Evolutionary conservation across 768 basidiomycete genomes (phyloP), one percentile per base, ranked within the genome.

Genomic region (Russula compacta): DNA sequence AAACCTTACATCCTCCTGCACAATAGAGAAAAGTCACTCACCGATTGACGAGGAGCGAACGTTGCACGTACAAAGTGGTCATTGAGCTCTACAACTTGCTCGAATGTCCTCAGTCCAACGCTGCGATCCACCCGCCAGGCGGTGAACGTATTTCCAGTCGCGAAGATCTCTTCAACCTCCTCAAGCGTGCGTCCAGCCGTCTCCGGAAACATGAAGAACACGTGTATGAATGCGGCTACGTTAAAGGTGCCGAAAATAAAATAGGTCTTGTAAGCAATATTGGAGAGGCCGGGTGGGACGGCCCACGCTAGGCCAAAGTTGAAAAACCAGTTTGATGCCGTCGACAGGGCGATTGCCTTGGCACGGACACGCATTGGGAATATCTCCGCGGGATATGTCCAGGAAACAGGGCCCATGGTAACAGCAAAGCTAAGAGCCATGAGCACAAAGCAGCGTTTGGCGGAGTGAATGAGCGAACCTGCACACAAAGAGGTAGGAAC

Each of bases 131-230:
- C 79, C 62, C 78, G 79, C 88, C 89, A 90, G 6, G 89, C 87
- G 17, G 82, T 76, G 73, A 85, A 90, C 36, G 72, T 69, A 66
- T 90, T 82, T 0, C 86, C 86, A 66, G 84, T 81, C 6, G 75
- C 73, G 75, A 91, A 90, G 64, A 90, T 81, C 6, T 84, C 87
- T 69, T 91, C 89, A 44, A 90, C 79, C 71, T 91, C 88, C 72
- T 91, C 89, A 9, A 91, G 79, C 3, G 85, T 81, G 0, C 86
- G 78, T 4, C 83, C 83, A 14, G 83, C 83, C 3, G 87, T 88
- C 72, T 90, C 89, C 12, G 87, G 89, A 78, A 81, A 90, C 79
- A 85, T 85, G 79, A 90, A 89, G 68, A 85, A 75, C 61, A 89
- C 76, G 66, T 89, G 87, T 55, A 88, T 73, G 70, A 79, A 84